Percentiles rank a stretch among this genome's conserved stretches.
Conservation (phyloP, 345 rosid species). For the Gossypium bickii region DNA sequence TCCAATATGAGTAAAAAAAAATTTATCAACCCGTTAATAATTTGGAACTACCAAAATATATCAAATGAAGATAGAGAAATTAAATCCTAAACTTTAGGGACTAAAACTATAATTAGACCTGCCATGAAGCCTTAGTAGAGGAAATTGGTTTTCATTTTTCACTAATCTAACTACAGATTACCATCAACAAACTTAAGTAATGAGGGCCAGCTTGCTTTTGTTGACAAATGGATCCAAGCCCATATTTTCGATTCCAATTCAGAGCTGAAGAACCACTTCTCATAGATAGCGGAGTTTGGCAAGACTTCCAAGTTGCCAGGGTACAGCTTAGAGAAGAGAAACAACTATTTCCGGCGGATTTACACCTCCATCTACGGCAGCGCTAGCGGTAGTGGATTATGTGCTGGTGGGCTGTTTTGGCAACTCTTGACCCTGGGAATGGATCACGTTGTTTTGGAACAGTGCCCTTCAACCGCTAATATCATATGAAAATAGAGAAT, state of each 20-base stretch:
- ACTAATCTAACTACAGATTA: conserved; percentile 37
- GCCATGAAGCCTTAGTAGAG: too few relatives aligned
- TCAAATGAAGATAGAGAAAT: too few relatives aligned
- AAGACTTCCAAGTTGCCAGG: conserved; percentile 43
- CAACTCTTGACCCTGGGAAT: conserved; percentile 51
- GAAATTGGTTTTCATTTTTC: not conserved
- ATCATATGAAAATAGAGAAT: conserved; percentile 21
- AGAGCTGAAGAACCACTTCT: conserved; percentile 52
- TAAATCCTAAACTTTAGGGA: too few relatives aligned
- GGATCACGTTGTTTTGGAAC: conserved; percentile 39
- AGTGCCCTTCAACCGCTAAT: conserved; percentile 50
- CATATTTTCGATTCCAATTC: conserved; percentile 42
- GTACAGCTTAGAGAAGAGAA: conserved; percentile 43
- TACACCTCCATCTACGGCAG: conserved; percentile 43
- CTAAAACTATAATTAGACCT: too few relatives aligned
- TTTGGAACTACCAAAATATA: too few relatives aligned
- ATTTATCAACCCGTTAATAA: too few relatives aligned
- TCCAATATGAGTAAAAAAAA: too few relatives aligned
- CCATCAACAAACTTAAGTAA: conserved; percentile 30
- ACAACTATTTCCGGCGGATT: conserved; percentile 38
- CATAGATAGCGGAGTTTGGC: conserved; percentile 51
- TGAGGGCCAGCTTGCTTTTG: conserved; percentile 33
- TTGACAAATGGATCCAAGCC: conserved; percentile 42
- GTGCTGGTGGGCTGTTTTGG: conserved; percentile 69
- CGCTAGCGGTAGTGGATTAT: conserved; percentile 38